These are phyloP conservation scores for Ogataea pilisensis DNA, from an alignment of 805 yeast genomes.

Conservation along the genomic window DNA sequence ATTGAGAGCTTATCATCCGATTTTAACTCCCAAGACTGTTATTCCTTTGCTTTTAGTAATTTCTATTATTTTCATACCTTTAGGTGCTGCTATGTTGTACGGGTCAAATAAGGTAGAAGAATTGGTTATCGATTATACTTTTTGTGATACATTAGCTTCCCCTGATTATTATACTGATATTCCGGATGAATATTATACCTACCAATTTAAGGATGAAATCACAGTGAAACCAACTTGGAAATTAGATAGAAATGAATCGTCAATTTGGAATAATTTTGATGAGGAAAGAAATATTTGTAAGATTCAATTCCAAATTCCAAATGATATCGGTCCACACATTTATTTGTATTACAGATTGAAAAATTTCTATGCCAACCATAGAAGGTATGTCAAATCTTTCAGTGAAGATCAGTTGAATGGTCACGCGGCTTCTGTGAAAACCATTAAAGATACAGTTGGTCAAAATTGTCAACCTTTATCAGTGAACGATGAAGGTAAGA, in stretches of 20 bases:
- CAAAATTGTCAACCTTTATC: slow-evolving; percentile 68
- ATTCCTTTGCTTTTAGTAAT: slow-evolving; percentile 74
- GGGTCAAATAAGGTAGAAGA: slow-evolving; percentile 77
- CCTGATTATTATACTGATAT: slow-evolving; percentile 44
- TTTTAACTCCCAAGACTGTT: slow-evolving; percentile 86
- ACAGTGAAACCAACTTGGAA: slow-evolving; percentile 63
- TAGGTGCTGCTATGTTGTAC: slow-evolving; percentile 80
- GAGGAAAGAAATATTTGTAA: slow-evolving; percentile 55
- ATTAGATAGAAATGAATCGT: slow-evolving; percentile 37
- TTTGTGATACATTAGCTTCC: slow-evolving; percentile 53
- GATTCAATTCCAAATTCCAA: slow-evolving; percentile 71
- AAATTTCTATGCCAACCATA: slow-evolving; percentile 88
- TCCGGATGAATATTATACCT: slow-evolving; percentile 53
- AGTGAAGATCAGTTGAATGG: slow-evolving; percentile 83
- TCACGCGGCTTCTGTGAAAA: slow-evolving; percentile 48
- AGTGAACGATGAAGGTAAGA: slow-evolving; percentile 41
- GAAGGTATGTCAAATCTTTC: slow-evolving; percentile 85
- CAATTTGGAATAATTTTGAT: slow-evolving; percentile 38
- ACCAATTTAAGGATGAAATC: slow-evolving; percentile 49
- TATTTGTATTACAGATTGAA: slow-evolving; percentile 79
- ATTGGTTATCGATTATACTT: slow-evolving; percentile 69
- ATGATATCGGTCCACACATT: slow-evolving; percentile 66
- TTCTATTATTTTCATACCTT: slow-evolving; percentile 82
- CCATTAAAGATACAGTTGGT: slow-evolving; percentile 48
- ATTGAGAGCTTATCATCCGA: slow-evolving; percentile 61